Percentiles rank a stretch among this genome's conserved stretches.
Evolutionary conservation across 768 basidiomycete genomes (phyloP).

Genomic region (Mycena indigotica): DNA sequence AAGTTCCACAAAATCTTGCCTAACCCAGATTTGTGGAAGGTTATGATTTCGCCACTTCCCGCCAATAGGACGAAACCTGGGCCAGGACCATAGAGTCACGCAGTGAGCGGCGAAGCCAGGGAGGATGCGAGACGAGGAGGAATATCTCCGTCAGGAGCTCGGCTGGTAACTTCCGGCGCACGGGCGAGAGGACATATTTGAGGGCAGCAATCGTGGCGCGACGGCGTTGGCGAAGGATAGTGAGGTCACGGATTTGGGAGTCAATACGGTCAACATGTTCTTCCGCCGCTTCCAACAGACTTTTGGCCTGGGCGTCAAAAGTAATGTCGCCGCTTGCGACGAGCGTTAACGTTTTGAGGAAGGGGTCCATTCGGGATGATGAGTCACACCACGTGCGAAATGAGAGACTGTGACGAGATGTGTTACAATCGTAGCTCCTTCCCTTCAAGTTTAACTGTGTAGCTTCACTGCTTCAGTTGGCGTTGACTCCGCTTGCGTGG

Average conservation of each 20-base stretch:
- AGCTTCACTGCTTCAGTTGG: no score
- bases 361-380: no score
- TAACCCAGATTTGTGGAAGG: no score
- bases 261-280: not conserved
- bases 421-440: no score
- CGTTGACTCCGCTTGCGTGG: no score
- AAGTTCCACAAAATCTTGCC: no score
- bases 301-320: not conserved
- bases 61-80: not conserved
- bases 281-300: not conserved
- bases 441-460: no score
- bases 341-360: no score
- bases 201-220: not conserved
- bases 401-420: no score
- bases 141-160: conserved; percentile 6
- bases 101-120: no score
- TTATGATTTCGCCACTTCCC: not conserved
- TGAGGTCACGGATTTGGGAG: conserved; percentile 2
- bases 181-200: not conserved
- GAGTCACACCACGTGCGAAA: no score
- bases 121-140: not conserved
- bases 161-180: not conserved
- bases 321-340: no score
- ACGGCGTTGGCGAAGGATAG: not conserved
- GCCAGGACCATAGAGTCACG: not conserved